phyloP scores from a whole-genome alignment of 108 stramenopile genomes.

The Cyclotella choctawhatcheeana region DNA sequence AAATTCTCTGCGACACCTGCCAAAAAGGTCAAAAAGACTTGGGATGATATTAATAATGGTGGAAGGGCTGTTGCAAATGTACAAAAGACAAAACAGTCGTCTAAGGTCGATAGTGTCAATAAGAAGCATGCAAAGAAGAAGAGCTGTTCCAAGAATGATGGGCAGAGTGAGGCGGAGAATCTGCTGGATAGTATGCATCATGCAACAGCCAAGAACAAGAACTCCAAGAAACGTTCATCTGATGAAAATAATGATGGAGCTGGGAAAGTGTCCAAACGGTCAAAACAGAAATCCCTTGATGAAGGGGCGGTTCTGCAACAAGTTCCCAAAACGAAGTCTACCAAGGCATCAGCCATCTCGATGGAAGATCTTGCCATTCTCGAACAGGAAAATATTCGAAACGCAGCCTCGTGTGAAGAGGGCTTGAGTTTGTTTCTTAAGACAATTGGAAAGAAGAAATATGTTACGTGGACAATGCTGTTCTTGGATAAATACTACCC shows the following conservation, averaged over 20 bases:
- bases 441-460: constrained; percentile 16
- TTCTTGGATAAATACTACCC: constrained; percentile 43
- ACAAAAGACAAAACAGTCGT: constrained; percentile 1
- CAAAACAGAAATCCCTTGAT: constrained; percentile 8
- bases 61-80: neutral
- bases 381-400: constrained; percentile 34
- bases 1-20: neutral
- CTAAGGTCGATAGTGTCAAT: neutral
- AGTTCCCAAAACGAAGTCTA: neutral
- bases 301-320: neutral
- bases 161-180: constrained; percentile 14
- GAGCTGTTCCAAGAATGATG: neutral
- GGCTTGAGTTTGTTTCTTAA: constrained; percentile 35
- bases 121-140: neutral
- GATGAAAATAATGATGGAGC: neutral
- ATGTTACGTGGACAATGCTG: constrained; percentile 51
- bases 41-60: neutral
- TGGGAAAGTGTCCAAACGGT: neutral
- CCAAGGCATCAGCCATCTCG: constrained; percentile 10
- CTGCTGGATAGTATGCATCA: neutral
- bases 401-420: constrained; percentile 42
- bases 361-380: constrained; percentile 37
- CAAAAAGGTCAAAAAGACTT: constrained; percentile 1
- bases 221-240: constrained; percentile 21
- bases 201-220: constrained; percentile 1